Evolutionary conservation across 2,329 filamentous ascomycete genomes (phyloP).

Genomic region (Alternaria gansuensis): DNA sequence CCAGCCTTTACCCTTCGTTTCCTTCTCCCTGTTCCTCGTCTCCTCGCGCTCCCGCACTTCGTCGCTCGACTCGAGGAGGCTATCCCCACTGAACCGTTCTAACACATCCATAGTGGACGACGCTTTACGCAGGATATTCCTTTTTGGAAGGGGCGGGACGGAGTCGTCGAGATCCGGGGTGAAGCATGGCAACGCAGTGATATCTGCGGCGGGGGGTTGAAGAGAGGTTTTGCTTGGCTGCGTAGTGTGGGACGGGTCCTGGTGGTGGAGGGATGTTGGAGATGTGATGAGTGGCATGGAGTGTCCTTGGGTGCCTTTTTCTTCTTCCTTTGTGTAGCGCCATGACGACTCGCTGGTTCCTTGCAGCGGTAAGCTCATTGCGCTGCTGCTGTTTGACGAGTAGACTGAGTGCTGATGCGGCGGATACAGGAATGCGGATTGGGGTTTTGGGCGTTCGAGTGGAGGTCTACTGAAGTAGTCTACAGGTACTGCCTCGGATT

Average conservation of each 20-base stretch:
- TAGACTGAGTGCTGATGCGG: background rate
- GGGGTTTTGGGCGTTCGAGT: background rate
- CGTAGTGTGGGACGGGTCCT: background rate
- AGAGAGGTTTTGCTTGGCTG: background rate
- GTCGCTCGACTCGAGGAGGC: constrained; percentile 9
- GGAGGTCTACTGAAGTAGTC: constrained; percentile 25
- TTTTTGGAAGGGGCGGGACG: constrained; percentile 10
- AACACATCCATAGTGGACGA: constrained; percentile 3
- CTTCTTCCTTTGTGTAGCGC: constrained; percentile 29
- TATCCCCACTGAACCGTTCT: constrained; percentile 16
- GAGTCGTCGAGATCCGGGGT: constrained; percentile 6
- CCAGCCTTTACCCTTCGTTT: constrained; percentile 42
- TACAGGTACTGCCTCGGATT: background rate
- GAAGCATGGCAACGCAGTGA: background rate
- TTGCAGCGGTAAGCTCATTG: constrained; percentile 32
- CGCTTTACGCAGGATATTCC: background rate
- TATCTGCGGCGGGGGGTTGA: background rate
- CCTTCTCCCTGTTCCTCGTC: constrained; percentile 26
- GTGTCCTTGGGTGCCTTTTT: background rate
- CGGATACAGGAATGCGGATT: background rate
- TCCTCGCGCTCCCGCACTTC: constrained; percentile 16
- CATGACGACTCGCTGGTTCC: constrained; percentile 29
- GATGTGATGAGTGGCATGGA: background rate
- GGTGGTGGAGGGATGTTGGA: background rate
- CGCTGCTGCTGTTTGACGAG: constrained; percentile 25